phyloP scores from a whole-genome alignment of 2,329 filamentous ascomycete genomes.

The Raffaelea deltoideospora region DNA sequence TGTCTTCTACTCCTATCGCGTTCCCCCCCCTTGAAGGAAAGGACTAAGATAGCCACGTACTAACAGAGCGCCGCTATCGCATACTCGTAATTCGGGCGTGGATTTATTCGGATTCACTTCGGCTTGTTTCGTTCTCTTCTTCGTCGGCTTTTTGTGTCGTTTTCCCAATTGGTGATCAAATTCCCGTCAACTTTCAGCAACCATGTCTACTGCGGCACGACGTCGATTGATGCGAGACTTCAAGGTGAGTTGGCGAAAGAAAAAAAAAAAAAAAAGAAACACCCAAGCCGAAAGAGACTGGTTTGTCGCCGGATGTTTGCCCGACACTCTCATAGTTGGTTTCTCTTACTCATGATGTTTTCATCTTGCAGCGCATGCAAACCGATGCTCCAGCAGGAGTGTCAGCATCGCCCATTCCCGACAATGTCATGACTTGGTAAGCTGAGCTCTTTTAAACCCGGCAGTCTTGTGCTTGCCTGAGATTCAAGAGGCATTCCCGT shows the following conservation, averaged over 20 bases:
- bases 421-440: constrained; percentile 96
- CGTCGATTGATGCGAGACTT: constrained; percentile 98
- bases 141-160: too few relatives aligned
- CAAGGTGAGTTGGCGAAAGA: constrained; percentile 75
- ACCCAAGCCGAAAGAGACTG: too few relatives aligned
- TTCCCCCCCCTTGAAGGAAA: too few relatives aligned
- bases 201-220: constrained; percentile 77
- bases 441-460: constrained; percentile 12
- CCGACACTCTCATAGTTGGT: background rate
- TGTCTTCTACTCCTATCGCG: too few relatives aligned
- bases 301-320: too few relatives aligned
- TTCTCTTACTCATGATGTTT: background rate
- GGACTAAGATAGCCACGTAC: too few relatives aligned
- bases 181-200: constrained; percentile 8
- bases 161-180: too few relatives aligned
- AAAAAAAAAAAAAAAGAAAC: constrained; percentile 6
- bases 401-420: constrained; percentile 86
- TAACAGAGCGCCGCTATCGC: too few relatives aligned
- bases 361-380: constrained; percentile 70
- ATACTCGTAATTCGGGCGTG: too few relatives aligned
- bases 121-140: too few relatives aligned
- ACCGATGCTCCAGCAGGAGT: constrained; percentile 95
- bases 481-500: background rate
- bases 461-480: too few relatives aligned
- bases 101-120: too few relatives aligned